phyloP scores from a whole-genome alignment of 83 land plant genomes.

The Diphasiastrum complanatum region DNA sequence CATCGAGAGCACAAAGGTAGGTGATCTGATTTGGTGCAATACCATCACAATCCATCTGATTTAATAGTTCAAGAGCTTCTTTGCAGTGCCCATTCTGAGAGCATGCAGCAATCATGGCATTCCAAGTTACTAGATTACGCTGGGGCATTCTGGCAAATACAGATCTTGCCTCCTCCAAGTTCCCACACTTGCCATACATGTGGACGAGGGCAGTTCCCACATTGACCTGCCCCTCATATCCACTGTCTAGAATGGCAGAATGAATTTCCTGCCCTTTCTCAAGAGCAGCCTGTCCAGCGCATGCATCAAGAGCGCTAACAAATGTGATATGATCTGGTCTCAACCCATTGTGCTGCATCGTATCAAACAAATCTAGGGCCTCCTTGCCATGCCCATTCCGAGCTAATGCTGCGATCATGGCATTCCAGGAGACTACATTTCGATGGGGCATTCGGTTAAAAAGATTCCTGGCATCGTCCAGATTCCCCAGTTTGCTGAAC shows the following conservation, averaged over 20 bases:
- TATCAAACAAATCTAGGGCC: not conserved
- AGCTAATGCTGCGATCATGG: not conserved
- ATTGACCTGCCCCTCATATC: not conserved
- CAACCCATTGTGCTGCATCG: not conserved
- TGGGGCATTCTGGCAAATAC: not conserved
- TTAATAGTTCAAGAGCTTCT: no score
- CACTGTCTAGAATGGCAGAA: not conserved
- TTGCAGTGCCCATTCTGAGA: no score
- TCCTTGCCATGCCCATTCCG: slow-evolving; percentile 2
- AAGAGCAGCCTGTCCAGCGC: not conserved
- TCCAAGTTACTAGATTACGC: not conserved
- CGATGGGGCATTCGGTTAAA: not conserved
- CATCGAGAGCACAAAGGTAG: no score
- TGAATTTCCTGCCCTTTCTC: not conserved
- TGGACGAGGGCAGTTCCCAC: not conserved
- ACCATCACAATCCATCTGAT: no score
- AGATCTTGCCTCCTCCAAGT: not conserved
- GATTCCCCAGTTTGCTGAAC: not conserved
- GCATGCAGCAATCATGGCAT: not conserved
- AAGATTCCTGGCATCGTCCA: not conserved
- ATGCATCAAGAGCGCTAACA: not conserved
- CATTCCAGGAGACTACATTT: not conserved
- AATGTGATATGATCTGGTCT: not conserved
- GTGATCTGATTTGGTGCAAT: no score
- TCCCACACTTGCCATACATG: not conserved